These are phyloP conservation scores for Amanita inopinata DNA, from an alignment of 768 basidiomycete genomes.

Conservation along the genomic window DNA sequence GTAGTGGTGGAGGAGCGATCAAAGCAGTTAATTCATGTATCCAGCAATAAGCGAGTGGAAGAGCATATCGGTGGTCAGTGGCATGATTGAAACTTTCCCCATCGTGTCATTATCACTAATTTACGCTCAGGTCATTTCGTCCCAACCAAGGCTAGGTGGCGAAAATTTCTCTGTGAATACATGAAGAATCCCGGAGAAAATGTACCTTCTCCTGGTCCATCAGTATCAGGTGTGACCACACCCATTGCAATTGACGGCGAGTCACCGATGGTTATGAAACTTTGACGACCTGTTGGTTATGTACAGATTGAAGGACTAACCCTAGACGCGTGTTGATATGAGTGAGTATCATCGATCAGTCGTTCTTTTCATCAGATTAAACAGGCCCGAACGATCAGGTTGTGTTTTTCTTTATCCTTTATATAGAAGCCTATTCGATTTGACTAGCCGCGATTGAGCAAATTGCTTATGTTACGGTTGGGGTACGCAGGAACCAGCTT, in stretches of 20 bases:
- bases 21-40: constrained; percentile 41
- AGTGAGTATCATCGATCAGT: background rate
- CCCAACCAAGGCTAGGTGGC: constrained; percentile 69
- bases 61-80: constrained; percentile 70
- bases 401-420: constrained; percentile 1
- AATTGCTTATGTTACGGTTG: constrained; percentile 4
- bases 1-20: constrained; percentile 68
- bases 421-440: constrained; percentile 3
- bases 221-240: constrained; percentile 39
- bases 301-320: background rate
- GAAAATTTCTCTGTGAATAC: constrained; percentile 63
- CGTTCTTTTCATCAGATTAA: background rate
- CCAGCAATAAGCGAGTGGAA: constrained; percentile 53
- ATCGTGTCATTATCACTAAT: background rate
- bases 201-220: constrained; percentile 37
- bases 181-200: constrained; percentile 40
- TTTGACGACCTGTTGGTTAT: constrained; percentile 8
- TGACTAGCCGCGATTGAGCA: constrained; percentile 3
- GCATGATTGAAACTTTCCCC: background rate
- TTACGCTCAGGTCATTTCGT: constrained; percentile 63
- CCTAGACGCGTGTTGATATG: no score
- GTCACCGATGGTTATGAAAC: constrained; percentile 18
- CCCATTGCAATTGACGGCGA: constrained; percentile 22
- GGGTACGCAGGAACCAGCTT: no score
- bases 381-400: background rate